These are phyloP conservation scores for Prunella vulgaris DNA, from an alignment of 257 asterid species.

Conservation along the genomic window DNA sequence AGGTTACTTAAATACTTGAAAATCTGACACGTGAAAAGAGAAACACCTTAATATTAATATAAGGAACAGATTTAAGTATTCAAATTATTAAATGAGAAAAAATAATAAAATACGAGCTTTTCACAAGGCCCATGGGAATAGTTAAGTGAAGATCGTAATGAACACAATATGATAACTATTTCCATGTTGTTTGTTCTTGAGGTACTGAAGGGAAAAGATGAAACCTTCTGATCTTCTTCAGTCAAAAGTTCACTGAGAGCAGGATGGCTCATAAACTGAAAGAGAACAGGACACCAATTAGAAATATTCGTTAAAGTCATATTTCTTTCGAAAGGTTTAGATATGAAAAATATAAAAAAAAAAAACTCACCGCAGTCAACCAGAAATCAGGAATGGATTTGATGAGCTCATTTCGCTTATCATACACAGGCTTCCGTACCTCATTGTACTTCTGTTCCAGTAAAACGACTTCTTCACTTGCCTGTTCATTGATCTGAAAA, in stretches of 20 bases:
- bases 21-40: slow-evolving; percentile 37
- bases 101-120: background rate
- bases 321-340: background rate
- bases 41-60: slow-evolving; percentile 8
- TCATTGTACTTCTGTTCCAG: slow-evolving; percentile 84
- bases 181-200: background rate
- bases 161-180: background rate
- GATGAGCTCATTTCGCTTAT: slow-evolving; percentile 66
- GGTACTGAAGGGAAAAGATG: slow-evolving; percentile 11
- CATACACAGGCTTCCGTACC: slow-evolving; percentile 82
- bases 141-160: background rate
- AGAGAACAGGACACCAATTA: slow-evolving; percentile 2
- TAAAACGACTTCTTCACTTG: slow-evolving; percentile 88
- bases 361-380: slow-evolving; percentile 82
- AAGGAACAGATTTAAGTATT: slow-evolving; percentile 5
- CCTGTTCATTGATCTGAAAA: slow-evolving; percentile 88
- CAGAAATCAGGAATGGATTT: slow-evolving; percentile 89
- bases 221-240: slow-evolving; percentile 92
- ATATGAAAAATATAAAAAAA: background rate
- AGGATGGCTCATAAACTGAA: slow-evolving; percentile 93
- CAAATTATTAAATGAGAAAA: background rate
- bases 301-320: background rate
- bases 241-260: slow-evolving; percentile 80
- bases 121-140: background rate
- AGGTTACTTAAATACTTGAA: slow-evolving; percentile 76